Evolutionary conservation across 2,329 filamentous ascomycete species (phyloP).

Genomic region (Colletotrichum tanaceti): DNA sequence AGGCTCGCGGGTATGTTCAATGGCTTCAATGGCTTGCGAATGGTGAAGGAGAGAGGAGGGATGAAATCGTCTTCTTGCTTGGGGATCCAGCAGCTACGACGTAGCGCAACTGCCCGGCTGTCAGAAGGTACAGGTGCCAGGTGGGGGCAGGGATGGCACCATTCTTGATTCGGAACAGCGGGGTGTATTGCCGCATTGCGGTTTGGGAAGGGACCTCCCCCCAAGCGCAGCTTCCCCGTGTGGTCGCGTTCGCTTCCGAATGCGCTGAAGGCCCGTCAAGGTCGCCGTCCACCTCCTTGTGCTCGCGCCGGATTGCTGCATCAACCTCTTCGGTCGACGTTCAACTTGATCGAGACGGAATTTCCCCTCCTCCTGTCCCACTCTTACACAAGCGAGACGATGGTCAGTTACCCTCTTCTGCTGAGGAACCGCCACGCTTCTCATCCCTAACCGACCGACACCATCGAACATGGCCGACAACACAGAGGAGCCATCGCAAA

Average conservation of each 20-base stretch:
- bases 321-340: not conserved
- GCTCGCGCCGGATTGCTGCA: not conserved
- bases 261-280: constrained; percentile 1
- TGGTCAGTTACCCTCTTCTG: not conserved
- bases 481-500: constrained; percentile 54
- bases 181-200: not conserved
- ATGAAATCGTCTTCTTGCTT: constrained; percentile 19
- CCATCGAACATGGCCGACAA: constrained; percentile 66
- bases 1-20: not conserved
- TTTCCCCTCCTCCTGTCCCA: not conserved
- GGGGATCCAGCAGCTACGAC: constrained; percentile 17
- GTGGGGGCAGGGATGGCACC: constrained; percentile 7
- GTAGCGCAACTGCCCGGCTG: constrained; percentile 29
- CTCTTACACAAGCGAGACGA: constrained; percentile 1
- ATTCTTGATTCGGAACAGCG: constrained; percentile 14
- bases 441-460: not conserved
- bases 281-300: not conserved
- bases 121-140: constrained; percentile 26
- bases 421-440: not conserved
- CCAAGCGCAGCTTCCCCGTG: constrained; percentile 1
- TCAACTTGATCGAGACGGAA: constrained; percentile 5
- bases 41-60: constrained; percentile 16
- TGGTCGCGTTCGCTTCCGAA: not conserved
- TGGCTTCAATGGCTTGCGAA: constrained; percentile 29
- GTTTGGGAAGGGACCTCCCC: constrained; percentile 3